Conservation (phyloP, 108 stramenopile genomes). For the Cyclostephanos invisitatus region DNA sequence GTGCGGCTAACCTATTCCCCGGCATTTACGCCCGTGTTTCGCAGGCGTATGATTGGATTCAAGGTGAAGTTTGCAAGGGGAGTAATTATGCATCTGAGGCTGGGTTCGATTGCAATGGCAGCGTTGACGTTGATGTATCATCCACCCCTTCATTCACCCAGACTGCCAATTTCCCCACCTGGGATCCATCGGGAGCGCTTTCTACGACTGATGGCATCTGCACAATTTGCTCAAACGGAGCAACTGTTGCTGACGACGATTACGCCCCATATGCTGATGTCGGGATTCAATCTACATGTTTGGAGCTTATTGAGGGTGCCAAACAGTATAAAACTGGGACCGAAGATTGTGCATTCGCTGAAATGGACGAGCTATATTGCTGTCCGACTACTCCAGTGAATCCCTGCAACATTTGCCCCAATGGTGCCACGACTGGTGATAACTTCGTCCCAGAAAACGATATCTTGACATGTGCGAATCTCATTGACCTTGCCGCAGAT, state of each 20-base stretch:
- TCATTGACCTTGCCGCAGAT: too few species aligned
- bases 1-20: conserved; percentile 30
- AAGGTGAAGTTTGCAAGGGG: conserved; percentile 19
- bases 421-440: background rate
- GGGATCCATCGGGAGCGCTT: too few species aligned
- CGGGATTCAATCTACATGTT: background rate
- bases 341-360: background rate
- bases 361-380: conserved; percentile 1
- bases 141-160: too few species aligned
- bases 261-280: background rate
- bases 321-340: background rate
- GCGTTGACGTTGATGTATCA: background rate
- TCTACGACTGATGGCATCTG: background rate
- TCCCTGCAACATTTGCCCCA: conserved; percentile 5
- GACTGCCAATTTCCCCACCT: too few species aligned
- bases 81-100: conserved; percentile 13
- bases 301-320: background rate
- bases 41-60: conserved; percentile 32
- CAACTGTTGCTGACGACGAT: background rate
- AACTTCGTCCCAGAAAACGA: background rate
- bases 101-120: conserved; percentile 9
- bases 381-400: background rate
- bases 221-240: background rate
- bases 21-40: conserved; percentile 45
- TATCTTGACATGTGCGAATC: background rate